Percentiles rank a stretch among this genome's conserved stretches.
phyloP scores from a whole-genome alignment of 2,329 filamentous ascomycete species.

The Cladosporium sphaerospermum region DNA sequence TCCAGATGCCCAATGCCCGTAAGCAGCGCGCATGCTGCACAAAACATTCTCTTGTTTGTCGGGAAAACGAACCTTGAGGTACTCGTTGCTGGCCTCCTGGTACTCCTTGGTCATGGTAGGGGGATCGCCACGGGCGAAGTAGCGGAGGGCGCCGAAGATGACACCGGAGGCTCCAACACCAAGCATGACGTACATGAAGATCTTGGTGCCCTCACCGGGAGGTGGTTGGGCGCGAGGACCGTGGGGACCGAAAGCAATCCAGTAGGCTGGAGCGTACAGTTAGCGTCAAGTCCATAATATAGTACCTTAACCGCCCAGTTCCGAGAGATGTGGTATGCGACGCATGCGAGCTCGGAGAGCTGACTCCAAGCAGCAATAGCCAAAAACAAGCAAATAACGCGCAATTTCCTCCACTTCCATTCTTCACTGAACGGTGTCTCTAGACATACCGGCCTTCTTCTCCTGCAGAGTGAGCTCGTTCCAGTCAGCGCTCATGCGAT shows the following conservation, averaged over 20 bases:
- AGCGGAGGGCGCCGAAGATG: constrained; percentile 67
- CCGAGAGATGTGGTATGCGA: neutral
- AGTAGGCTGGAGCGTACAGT: constrained; percentile 67
- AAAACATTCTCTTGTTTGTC: neutral
- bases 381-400: neutral
- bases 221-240: constrained; percentile 79
- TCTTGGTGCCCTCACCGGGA: constrained; percentile 75
- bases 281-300: neutral
- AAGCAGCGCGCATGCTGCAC: constrained; percentile 8
- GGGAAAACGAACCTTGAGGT: constrained; percentile 68
- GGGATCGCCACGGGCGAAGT: constrained; percentile 66
- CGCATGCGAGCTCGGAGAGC: neutral
- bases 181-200: constrained; percentile 65
- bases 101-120: constrained; percentile 94
- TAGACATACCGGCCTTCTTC: constrained; percentile 76
- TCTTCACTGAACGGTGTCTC: neutral
- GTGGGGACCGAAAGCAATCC: constrained; percentile 96
- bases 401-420: neutral
- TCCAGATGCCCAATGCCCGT: neutral
- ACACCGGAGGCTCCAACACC: constrained; percentile 61
- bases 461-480: constrained; percentile 89
- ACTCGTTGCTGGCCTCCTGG: constrained; percentile 93
- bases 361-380: constrained; percentile 1
- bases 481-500: constrained; percentile 99
- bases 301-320: neutral